phyloP scores from a whole-genome alignment of 2,329 filamentous ascomycete species.

The Alternaria consortialis region DNA sequence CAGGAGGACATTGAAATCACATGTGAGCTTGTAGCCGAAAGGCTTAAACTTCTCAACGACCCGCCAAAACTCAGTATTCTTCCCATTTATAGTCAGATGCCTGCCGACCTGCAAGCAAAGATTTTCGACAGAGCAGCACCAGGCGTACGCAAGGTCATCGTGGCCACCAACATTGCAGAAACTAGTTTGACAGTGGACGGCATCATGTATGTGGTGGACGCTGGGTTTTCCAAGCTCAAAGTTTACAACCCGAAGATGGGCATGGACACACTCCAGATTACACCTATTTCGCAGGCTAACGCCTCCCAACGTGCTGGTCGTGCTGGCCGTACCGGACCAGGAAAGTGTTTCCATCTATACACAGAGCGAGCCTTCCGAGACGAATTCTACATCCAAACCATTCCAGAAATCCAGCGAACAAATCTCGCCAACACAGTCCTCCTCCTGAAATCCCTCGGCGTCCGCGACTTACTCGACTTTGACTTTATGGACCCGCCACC shows the following conservation, averaged over 20 bases:
- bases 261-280: constrained; percentile 98
- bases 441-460: constrained; percentile 90
- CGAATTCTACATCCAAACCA: constrained; percentile 95
- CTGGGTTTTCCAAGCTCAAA: constrained; percentile 95
- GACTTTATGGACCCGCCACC: constrained; percentile 99
- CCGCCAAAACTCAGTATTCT: constrained; percentile 93
- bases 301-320: constrained; percentile 91
- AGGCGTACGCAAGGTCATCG: constrained; percentile 95
- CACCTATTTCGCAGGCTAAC: constrained; percentile 96
- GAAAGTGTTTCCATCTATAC: constrained; percentile 92
- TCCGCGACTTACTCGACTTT: constrained; percentile 93
- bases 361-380: constrained; percentile 96
- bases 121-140: constrained; percentile 93
- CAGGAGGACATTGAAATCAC: constrained; percentile 98
- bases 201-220: constrained; percentile 98
- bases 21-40: constrained; percentile 89
- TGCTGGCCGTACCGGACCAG: constrained; percentile 91
- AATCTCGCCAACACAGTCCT: constrained; percentile 96
- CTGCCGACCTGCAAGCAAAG: constrained; percentile 94
- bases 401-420: constrained; percentile 96
- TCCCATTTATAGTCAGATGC: constrained; percentile 99
- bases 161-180: constrained; percentile 98
- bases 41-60: constrained; percentile 88
- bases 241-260: constrained; percentile 99
- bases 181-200: constrained; percentile 97